Percentiles rank a stretch among this genome's conserved stretches.
phyloP scores from a whole-genome alignment of 345 rosid genomes.

The Eucalyptus regnans region DNA sequence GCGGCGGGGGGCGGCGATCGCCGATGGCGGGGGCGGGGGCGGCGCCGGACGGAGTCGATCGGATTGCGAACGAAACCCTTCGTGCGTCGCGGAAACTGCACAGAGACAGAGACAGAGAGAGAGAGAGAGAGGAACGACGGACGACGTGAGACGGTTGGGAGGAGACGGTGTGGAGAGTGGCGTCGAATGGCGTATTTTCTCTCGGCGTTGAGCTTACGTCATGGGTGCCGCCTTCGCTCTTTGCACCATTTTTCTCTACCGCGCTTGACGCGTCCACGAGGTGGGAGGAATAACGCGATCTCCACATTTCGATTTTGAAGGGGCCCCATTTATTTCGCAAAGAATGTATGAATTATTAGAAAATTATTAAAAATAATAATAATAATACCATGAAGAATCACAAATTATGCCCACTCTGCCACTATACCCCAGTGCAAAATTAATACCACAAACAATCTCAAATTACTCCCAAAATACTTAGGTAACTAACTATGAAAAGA shows the following conservation, averaged over 20 bases:
- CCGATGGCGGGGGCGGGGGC: background rate
- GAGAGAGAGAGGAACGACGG: background rate
- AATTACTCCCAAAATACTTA: no score
- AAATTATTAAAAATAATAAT: background rate
- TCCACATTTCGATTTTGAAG: no score
- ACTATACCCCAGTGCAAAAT: no score
- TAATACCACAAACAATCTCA: no score
- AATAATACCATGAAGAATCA: accelerated
- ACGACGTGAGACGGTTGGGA: background rate
- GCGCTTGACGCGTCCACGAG: background rate
- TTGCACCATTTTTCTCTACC: background rate
- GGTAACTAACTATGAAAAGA: no score
- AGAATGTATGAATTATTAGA: no score
- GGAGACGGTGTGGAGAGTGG: background rate
- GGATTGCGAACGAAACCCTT: background rate
- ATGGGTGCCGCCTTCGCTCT: background rate
- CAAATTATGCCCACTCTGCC: background rate
- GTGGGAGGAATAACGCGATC: background rate
- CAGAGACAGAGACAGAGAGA: background rate
- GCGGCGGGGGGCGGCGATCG: background rate
- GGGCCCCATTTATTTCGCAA: no score
- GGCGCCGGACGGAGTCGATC: background rate
- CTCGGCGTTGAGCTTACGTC: background rate
- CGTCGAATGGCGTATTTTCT: background rate
- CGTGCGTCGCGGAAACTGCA: background rate